These are phyloP conservation scores for Diplogelasinospora grovesii DNA, from an alignment of 495 filamentous ascomycete genomes.

Conservation along the genomic window DNA sequence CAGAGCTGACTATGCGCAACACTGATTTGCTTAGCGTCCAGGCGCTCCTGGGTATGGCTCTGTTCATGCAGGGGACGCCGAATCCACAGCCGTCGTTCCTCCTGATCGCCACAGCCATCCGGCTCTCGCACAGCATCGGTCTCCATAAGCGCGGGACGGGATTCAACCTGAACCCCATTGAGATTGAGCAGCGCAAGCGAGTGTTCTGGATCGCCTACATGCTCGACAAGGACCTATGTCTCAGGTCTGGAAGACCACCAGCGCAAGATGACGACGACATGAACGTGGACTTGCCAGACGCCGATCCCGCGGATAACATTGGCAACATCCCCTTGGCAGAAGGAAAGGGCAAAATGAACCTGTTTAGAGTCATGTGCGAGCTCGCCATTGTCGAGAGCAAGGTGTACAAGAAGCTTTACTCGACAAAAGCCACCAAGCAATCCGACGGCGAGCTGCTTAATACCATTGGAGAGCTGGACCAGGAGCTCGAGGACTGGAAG, in stretches of 20 bases:
- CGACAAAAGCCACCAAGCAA: conserved; percentile 84
- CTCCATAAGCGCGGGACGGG: conserved; percentile 87
- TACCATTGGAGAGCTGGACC: conserved; percentile 92
- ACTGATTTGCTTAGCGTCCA: conserved; percentile 96
- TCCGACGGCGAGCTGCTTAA: conserved; percentile 91
- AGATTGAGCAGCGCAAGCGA: conserved; percentile 90
- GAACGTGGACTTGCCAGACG: conserved; percentile 92
- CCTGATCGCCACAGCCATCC: conserved; percentile 86
- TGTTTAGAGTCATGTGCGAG: conserved; percentile 86
- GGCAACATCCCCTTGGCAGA: conserved; percentile 87
- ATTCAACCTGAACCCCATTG: conserved; percentile 83
- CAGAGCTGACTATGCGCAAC: conserved; percentile 90
- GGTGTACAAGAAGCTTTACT: conserved; percentile 91
- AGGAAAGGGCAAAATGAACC: conserved; percentile 87
- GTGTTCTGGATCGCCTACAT: conserved; percentile 99
- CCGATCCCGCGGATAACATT: conserved; percentile 83
- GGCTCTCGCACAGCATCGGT: conserved; percentile 88
- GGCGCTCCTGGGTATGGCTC: conserved; percentile 87
- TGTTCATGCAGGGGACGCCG: conserved; percentile 93
- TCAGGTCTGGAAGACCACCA: conserved; percentile 85
- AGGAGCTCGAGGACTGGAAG: conserved; percentile 92
- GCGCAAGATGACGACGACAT: conserved; percentile 97
- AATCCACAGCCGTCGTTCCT: conserved; percentile 96
- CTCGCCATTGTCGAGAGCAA: conserved; percentile 88
- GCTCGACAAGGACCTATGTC: conserved; percentile 90